phyloP scores from a whole-genome alignment of 768 basidiomycete species.

The Phanerodontia chrysosporium region DNA sequence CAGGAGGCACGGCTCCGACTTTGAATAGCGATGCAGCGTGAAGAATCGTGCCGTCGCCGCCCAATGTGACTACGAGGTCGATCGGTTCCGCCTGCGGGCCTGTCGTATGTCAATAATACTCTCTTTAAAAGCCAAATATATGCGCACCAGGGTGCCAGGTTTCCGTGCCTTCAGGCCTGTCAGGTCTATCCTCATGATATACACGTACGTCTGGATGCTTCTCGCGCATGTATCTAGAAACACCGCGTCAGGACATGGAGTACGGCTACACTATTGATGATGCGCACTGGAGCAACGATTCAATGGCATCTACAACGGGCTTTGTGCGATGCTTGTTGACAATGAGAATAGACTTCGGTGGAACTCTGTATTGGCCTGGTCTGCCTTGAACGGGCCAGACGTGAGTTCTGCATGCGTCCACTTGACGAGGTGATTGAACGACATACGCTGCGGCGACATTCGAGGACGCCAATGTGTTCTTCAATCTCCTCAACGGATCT shows the following conservation, averaged over 20 bases:
- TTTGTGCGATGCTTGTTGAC: conserved; percentile 80
- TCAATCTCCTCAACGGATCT: background rate
- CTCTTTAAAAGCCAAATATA: background rate
- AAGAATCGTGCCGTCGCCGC: conserved; percentile 93
- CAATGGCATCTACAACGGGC: conserved; percentile 72
- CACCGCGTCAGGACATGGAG: background rate
- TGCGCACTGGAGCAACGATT: conserved; percentile 64
- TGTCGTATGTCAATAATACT: conserved; percentile 12
- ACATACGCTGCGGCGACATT: background rate
- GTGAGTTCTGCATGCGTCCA: background rate
- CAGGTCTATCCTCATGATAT: conserved; percentile 35
- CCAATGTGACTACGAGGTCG: conserved; percentile 85
- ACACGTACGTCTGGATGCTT: conserved; percentile 28
- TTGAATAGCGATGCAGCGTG: conserved; percentile 91
- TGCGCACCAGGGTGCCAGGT: conserved; percentile 57
- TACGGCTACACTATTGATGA: conserved; percentile 6
- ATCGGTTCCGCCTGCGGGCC: conserved; percentile 57
- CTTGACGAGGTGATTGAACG: background rate
- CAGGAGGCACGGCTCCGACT: conserved; percentile 88
- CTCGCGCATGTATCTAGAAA: conserved; percentile 24
- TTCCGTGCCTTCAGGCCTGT: conserved; percentile 45
- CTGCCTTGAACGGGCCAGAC: conserved; percentile 10
- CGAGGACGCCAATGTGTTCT: background rate
- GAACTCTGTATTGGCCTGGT: conserved; percentile 18
- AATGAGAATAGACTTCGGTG: conserved; percentile 64